Base-by-base conservation (phyloP, 768 basidiomycete genomes). In the Zangia roseola region DNA sequence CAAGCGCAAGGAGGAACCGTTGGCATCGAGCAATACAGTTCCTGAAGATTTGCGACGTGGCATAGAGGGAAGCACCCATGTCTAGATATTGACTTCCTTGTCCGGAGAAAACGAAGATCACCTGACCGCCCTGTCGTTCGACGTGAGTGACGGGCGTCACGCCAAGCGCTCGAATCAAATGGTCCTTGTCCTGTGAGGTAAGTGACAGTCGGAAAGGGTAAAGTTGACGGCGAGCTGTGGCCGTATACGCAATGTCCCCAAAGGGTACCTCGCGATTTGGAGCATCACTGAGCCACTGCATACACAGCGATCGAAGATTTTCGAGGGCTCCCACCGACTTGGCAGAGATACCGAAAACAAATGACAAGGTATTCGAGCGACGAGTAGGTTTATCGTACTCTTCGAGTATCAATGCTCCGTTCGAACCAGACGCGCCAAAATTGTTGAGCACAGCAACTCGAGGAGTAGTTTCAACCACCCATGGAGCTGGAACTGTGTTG, bases 381-480 rank as follows among this genome's bases (percentile, higher is more conserved):
- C 26, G 30, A 4, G 40, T n/a, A 1, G 49, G 54, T 10, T 59
- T 47, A 25, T 63, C 10, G 52, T 73, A 65, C 55, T 87, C 85
- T 54, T 88, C 82, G 3, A 88, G 55, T 7, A 88, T 40, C 12
- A 87, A 56, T 0, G 83, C 78, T 3, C 77, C 74, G 50, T 88
- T 88, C 8, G 85, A 86, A 0, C 87, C 87, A 20, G 86, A 74
- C 0, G 86, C 86, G 17, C 88, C 88, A 55, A 86, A 90, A 55
- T 87, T 89, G 56, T 86, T 88, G 46, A 90, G 68, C 21, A 88
- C 54, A 1, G 83, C 84, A 7, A 81, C 51, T 7, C 84, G 74
- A 12, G 73, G 67, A 25, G 53, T 49, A 6, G 71, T 68, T 8
- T 52, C 55, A n/a, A 67, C 57, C 9, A 43, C 21, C 86, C 86